phyloP scores from a whole-genome alignment of 495 filamentous ascomycete genomes.

The Hypoxylon intermedium region DNA sequence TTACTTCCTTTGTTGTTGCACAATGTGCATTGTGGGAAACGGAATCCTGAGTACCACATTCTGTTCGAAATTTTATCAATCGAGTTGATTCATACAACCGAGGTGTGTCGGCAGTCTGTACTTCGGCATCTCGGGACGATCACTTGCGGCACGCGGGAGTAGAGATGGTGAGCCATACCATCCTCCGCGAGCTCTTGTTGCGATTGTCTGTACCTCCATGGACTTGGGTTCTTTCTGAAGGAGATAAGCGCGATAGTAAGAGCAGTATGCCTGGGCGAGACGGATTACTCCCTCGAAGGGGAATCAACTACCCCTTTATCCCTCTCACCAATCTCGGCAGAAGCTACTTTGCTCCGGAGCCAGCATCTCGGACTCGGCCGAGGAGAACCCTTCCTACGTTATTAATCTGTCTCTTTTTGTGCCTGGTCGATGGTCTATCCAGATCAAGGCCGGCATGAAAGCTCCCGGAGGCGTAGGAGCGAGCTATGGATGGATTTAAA shows the following conservation, averaged over 20 bases:
- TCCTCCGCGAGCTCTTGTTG: background rate
- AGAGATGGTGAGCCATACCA: background rate
- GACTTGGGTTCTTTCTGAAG: slow-evolving; percentile 59
- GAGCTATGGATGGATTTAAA: slow-evolving; percentile 37
- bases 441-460: slow-evolving; percentile 21
- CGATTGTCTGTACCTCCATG: slow-evolving; percentile 30
- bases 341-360: slow-evolving; percentile 61
- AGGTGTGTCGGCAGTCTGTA: slow-evolving; percentile 21
- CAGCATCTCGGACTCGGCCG: slow-evolving; percentile 62
- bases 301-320: no score
- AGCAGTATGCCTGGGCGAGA: slow-evolving; percentile 46
- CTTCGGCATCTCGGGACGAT: slow-evolving; percentile 22
- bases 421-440: background rate
- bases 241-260: slow-evolving; percentile 66
- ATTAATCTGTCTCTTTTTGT: slow-evolving; percentile 36
- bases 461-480: slow-evolving; percentile 40
- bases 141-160: background rate
- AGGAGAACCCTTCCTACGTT: slow-evolving; percentile 48
- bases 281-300: background rate
- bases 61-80: slow-evolving; percentile 34
- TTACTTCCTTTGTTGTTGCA: slow-evolving; percentile 23
- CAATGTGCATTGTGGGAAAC: slow-evolving; percentile 16
- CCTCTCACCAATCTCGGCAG: slow-evolving; percentile 41
- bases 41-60: slow-evolving; percentile 23
- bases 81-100: slow-evolving; percentile 30